Evolutionary conservation across 805 yeast genomes (phyloP).

Genomic region (Candida saitoana): DNA sequence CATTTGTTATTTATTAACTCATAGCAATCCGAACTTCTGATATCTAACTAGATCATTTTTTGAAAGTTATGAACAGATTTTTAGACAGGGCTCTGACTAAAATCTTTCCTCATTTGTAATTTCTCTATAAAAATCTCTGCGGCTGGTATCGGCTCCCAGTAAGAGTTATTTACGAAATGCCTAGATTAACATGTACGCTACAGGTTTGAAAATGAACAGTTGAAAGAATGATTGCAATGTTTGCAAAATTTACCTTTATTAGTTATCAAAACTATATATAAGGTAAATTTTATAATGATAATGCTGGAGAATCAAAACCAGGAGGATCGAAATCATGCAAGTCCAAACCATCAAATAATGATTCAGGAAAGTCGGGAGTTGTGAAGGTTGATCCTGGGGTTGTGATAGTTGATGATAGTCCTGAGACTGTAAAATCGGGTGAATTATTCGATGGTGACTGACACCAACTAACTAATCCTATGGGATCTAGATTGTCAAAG

Average conservation of each 20-base stretch:
- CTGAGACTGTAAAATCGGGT: not conserved
- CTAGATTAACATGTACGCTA: slow-evolving; percentile 63
- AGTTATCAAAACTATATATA: too few relatives aligned
- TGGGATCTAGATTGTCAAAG: not conserved
- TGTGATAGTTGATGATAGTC: not conserved
- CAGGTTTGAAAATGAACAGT: slow-evolving; percentile 58
- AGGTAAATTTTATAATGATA: not conserved
- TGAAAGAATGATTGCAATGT: slow-evolving; percentile 17
- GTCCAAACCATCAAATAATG: not conserved
- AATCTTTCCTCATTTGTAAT: too few relatives aligned
- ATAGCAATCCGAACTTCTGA: too few relatives aligned
- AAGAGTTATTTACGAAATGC: slow-evolving; percentile 67
- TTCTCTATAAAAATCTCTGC: too few relatives aligned
- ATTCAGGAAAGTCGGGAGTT: not conserved
- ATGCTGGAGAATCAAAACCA: too few relatives aligned
- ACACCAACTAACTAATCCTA: not conserved
- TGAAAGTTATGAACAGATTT: too few relatives aligned
- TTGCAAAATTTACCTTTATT: too few relatives aligned
- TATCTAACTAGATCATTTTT: too few relatives aligned
- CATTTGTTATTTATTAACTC: too few relatives aligned
- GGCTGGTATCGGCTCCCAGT: too few relatives aligned
- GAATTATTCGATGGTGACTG: not conserved
- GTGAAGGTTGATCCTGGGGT: too few relatives aligned
- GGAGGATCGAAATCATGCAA: not conserved
- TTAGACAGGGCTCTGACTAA: too few relatives aligned